Evolutionary conservation across 208 protist genomes (phyloP).

Genomic region (Porcisia deanei): DNA sequence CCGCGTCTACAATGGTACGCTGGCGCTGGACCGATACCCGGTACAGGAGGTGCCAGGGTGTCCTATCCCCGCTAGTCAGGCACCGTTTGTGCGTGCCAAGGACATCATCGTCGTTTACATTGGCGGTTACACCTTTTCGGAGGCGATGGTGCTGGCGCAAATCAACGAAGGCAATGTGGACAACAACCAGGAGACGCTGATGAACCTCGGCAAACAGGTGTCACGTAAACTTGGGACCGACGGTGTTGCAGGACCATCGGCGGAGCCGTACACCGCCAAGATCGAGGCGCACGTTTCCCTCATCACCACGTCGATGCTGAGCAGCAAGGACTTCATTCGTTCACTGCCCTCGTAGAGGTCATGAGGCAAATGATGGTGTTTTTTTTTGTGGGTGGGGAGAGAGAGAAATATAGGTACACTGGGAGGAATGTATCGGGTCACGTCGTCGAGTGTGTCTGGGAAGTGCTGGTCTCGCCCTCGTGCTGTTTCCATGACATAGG

Average conservation of each 20-base stretch:
- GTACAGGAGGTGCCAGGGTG: slow-evolving; percentile 60
- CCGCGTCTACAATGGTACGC: slow-evolving; percentile 79
- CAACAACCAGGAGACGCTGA: slow-evolving; percentile 80
- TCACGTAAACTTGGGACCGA: slow-evolving; percentile 43
- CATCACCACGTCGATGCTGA: slow-evolving; percentile 79
- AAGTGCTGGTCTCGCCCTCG: background rate
- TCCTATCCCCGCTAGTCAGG: slow-evolving; percentile 52
- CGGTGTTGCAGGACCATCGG: slow-evolving; percentile 22
- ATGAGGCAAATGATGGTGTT: no score
- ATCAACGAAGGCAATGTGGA: slow-evolving; percentile 77
- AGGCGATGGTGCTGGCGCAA: slow-evolving; percentile 74
- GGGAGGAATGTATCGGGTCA: background rate
- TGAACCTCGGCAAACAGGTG: slow-evolving; percentile 79
- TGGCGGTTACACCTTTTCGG: slow-evolving; percentile 82
- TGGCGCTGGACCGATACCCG: slow-evolving; percentile 70
- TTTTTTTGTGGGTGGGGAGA: background rate
- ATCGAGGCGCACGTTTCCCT: slow-evolving; percentile 79
- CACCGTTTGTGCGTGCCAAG: slow-evolving; percentile 62
- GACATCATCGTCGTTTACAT: slow-evolving; percentile 86
- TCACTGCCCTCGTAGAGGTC: slow-evolving; percentile 38
- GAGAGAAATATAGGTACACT: background rate
- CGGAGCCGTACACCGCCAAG: slow-evolving; percentile 78
- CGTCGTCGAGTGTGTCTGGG: background rate
- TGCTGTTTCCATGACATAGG: background rate
- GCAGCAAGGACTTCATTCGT: slow-evolving; percentile 75